Conservation (phyloP, 73 alveolate species). For the Tetrahymena malaccensis region DNA sequence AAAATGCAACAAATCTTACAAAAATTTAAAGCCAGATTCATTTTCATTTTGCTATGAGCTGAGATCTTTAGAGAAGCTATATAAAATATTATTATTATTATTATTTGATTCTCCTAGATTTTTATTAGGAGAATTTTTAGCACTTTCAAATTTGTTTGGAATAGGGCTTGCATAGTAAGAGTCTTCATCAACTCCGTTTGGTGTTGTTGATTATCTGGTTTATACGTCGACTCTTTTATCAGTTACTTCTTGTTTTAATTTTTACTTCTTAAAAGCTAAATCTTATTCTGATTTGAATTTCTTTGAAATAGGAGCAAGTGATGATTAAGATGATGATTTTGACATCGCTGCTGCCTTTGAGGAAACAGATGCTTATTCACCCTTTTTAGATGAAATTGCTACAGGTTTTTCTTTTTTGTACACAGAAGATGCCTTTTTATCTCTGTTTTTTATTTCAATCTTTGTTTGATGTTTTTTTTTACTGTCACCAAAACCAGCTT, state of each 20-base stretch:
- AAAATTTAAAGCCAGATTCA: neutral
- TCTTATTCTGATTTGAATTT: neutral
- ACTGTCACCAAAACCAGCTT: neutral
- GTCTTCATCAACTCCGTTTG: neutral
- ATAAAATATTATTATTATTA: neutral
- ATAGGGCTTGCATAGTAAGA: neutral
- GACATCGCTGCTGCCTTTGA: neutral
- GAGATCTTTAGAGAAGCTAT: neutral
- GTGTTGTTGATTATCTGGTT: neutral
- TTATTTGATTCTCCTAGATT: neutral
- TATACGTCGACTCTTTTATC: neutral
- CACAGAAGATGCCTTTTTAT: neutral
- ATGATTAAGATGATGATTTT: neutral
- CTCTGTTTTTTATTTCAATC: neutral
- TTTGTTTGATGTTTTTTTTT: neutral
- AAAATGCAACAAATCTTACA: neutral
- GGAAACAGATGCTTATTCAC: neutral
- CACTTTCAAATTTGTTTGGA: neutral
- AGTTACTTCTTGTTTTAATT: neutral
- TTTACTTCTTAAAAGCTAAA: neutral
- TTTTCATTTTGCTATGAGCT: neutral
- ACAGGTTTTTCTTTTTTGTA: neutral
- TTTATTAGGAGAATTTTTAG: neutral
- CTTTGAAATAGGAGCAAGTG: neutral
- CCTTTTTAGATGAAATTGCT: neutral